Evolutionary conservation across 2,329 filamentous ascomycete species (phyloP), one percentile per base, ranked within the genome.

Genomic region (Alternaria gaisen): DNA sequence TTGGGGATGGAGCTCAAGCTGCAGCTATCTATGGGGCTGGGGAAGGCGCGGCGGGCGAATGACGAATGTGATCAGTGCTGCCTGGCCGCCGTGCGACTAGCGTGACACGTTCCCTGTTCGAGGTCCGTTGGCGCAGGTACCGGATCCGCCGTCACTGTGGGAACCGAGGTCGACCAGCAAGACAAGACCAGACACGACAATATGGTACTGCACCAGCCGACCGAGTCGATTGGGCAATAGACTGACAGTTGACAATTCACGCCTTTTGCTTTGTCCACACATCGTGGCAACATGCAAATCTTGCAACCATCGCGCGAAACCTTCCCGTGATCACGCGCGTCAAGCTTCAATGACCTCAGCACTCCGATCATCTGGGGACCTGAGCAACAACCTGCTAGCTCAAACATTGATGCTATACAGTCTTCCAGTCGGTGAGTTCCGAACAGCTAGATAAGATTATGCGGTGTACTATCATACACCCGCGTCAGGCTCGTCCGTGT

Each of bases 401-500:
- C 32, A 36, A 16, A 36, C 32, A 36, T 4, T 32, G 38, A 52
- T 44, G 30, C 38, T 28, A 28, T 44, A 26, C 56, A 9, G 32
- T 36, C 7, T 40, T 55, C 28, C 22, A 16, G 38, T 20, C 43
- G 47, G 36, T 47, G 44, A 28, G 18, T 48, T 34, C 22, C 26
- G 34, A 24, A 20, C 34, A 20, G 32, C 12, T 18, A 32, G n/a
- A 44, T 5, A 44, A 43, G 5, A 20, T 11, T 22, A 36, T 36
- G 32, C 32, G 32, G 32, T 36, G 32, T 36, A 16, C 41, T 8
- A 53, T 66, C 58, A 75, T 14, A 72, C 68, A 20, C 40, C 56
- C 12, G 65, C 67, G 32, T 65, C 68, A 30, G 71, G 67, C n/a
- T 78, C 68, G 48, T 78, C 76, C 5, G 60, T 70, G 53, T 79